Evolutionary conservation across 305 asterid species (phyloP), one percentile per base, ranked within the genome.

Genomic region (Rubia peregrina): DNA sequence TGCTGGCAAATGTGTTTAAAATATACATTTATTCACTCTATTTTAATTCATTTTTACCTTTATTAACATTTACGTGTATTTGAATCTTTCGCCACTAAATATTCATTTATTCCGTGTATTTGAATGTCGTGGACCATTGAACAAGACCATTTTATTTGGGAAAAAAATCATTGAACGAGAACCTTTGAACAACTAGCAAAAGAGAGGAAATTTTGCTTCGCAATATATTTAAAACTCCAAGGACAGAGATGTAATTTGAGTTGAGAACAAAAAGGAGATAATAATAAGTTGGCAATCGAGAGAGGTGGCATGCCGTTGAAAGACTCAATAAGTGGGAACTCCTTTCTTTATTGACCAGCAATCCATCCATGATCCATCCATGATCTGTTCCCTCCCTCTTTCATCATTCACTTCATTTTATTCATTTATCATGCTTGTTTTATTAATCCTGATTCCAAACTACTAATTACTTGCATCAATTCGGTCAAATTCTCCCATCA

Each of bases 301-400:
- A 42, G 51, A 60, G 68, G 51, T 67, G 63, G 78, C 73, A 48
- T 68, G 41, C 67, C 26, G 26, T 17, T 57, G 70, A 48, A 40
- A 64, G 6, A 63, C 26, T 43, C 63, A 67, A 66, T 19, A 46
- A 7, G 30, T 57, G 33, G 30, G 30, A 17, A 42, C 41, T 36
- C 71, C 71, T 40, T 64, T 65, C 65, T 72, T 64, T 51, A 65
- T 64, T 72, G 71, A 64, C 76, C n/a, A 9, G 9, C 10, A 2
- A 0, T 43, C 59, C 59, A 26, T 57, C 16, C 6, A n/a, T n/a
- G n/a, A 2, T 33, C 3, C 63, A 57, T 24, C 16, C 5, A 8
- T 44, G 13, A n/a, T 19, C 38, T 33, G 38, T 33, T 4, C 38
- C 38, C 38, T 63, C 11, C 42, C 44, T 57, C 59, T 70, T 42